phyloP scores from a whole-genome alignment of 441 rosid genomes.

The Eruca vesicaria region DNA sequence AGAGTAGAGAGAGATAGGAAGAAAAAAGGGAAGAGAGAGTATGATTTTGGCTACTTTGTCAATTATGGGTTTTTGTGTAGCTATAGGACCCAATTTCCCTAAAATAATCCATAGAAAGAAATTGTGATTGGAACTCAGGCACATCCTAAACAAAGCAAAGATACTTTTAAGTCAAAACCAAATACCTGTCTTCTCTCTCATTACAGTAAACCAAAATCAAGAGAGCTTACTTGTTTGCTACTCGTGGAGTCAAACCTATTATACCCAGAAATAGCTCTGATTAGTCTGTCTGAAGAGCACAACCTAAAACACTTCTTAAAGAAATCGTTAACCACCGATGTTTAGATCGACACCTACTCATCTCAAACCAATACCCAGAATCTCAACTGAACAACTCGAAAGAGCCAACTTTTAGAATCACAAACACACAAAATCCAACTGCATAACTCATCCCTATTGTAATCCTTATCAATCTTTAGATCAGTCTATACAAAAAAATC shows the following conservation, averaged over 20 bases:
- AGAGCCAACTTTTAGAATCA: not conserved
- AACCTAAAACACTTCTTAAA: not conserved
- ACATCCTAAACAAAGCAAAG: conserved; percentile 52
- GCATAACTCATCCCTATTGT: not conserved
- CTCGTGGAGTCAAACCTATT: conserved; percentile 83
- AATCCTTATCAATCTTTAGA: not conserved
- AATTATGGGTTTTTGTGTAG: too few relatives aligned
- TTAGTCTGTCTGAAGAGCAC: not conserved
- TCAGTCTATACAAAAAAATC: not conserved
- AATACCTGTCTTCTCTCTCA: not conserved
- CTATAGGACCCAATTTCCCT: too few relatives aligned
- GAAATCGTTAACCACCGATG: not conserved
- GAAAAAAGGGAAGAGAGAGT: too few relatives aligned
- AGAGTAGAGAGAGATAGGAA: too few relatives aligned
- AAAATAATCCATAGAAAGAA: conserved; percentile 39
- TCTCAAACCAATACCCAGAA: not conserved
- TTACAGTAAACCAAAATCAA: not conserved
- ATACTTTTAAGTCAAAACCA: not conserved
- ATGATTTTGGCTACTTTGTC: too few relatives aligned
- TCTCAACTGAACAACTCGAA: not conserved
- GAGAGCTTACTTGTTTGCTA: conserved; percentile 55
- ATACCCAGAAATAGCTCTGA: conserved; percentile 65
- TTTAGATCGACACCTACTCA: not conserved
- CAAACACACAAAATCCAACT: not conserved
- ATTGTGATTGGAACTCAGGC: conserved; percentile 64